Evolutionary conservation across 257 asterid species (phyloP).

Genomic region (Gentiana straminea): DNA sequence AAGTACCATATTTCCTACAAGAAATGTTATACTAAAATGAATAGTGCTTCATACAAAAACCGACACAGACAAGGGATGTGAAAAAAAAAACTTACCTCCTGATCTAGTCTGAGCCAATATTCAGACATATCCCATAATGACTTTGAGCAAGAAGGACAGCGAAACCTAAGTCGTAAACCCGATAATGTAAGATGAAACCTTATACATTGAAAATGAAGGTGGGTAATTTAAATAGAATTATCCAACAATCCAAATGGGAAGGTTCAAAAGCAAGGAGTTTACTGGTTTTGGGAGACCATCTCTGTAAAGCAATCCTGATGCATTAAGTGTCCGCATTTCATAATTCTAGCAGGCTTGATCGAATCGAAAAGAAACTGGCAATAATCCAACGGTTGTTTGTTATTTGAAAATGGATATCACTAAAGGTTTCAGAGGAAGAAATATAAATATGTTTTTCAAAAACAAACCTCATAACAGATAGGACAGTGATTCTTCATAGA

Average conservation of each 20-base stretch:
- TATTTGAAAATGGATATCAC: background rate
- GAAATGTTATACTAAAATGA: background rate
- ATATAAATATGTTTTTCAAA: slow-evolving; percentile 3
- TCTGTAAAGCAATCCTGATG: slow-evolving; percentile 55
- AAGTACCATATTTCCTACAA: too few relatives aligned
- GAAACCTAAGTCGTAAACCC: slow-evolving; percentile 42
- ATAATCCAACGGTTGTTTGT: slow-evolving; percentile 6
- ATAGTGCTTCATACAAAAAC: background rate
- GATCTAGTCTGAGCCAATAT: slow-evolving; percentile 61
- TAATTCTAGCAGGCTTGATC: slow-evolving; percentile 49
- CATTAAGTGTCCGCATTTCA: slow-evolving; percentile 91
- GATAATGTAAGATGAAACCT: background rate
- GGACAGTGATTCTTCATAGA: slow-evolving; percentile 94
- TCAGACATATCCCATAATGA: slow-evolving; percentile 51
- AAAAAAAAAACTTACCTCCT: slow-evolving; percentile 43
- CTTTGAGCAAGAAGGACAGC: slow-evolving; percentile 89
- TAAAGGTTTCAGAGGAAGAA: too few relatives aligned
- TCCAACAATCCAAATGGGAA: background rate
- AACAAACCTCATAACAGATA: slow-evolving; percentile 79
- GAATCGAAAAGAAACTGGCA: slow-evolving; percentile 91
- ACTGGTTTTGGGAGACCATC: slow-evolving; percentile 68
- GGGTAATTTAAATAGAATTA: slow-evolving; percentile 1
- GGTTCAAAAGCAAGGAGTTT: slow-evolving; percentile 12
- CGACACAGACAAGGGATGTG: background rate
- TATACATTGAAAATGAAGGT: background rate